phyloP scores from a whole-genome alignment of 768 basidiomycete species.

The Trametes elegans region DNA sequence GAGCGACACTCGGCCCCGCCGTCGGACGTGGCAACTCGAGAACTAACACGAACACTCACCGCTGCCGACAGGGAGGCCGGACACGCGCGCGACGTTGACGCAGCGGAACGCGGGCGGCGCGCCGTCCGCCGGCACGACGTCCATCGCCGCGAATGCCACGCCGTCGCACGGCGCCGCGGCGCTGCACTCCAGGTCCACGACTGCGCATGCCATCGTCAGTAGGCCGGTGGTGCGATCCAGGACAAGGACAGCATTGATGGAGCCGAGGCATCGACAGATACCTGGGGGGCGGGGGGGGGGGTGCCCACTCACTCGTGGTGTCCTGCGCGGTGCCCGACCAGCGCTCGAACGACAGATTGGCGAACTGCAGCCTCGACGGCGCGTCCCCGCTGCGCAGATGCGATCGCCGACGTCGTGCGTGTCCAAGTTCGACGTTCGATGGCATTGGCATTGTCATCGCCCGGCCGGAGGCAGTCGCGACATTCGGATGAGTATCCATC shows the following conservation, averaged over 20 bases:
- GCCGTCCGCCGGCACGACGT: constrained; percentile 37
- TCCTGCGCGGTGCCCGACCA: constrained; percentile 45
- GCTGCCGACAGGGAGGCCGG: constrained; percentile 23
- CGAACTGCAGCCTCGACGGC: constrained; percentile 48
- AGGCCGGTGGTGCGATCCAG: no score
- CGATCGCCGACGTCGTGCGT: neutral
- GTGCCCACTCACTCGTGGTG: constrained; percentile 15
- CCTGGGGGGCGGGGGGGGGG: neutral
- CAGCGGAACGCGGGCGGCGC: constrained; percentile 41
- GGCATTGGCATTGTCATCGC: no score
- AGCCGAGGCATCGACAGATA: neutral
- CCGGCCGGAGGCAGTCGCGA: no score
- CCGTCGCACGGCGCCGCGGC: constrained; percentile 44
- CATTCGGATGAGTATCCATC: no score
- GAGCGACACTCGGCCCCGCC: no score
- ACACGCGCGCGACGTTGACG: constrained; percentile 41
- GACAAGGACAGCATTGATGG: neutral
- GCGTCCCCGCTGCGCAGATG: constrained; percentile 41
- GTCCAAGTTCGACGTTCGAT: no score
- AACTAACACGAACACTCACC: constrained; percentile 8
- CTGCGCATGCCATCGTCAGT: no score
- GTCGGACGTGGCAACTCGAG: no score
- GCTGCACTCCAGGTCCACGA: constrained; percentile 52
- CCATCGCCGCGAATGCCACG: constrained; percentile 38
- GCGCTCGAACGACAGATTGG: constrained; percentile 43